These are phyloP conservation scores for Lepiota subincarnata DNA, from an alignment of 768 basidiomycete genomes.

Conservation along the genomic window DNA sequence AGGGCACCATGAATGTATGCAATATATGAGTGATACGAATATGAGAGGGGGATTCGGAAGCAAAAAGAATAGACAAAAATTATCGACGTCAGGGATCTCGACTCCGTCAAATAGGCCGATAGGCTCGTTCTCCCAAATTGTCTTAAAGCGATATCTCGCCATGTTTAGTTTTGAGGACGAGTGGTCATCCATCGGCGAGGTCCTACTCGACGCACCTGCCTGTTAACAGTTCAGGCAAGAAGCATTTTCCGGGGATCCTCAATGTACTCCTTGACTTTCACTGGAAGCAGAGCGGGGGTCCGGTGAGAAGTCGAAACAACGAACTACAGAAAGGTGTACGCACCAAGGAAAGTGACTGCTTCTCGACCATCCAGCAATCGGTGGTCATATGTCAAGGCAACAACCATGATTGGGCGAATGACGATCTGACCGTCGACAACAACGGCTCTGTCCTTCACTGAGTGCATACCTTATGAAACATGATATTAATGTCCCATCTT, in stretches of 20 bases:
- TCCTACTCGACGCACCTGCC: background rate
- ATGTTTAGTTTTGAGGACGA: no score
- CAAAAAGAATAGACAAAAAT: background rate
- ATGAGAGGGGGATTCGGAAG: background rate
- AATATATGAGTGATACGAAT: slow-evolving; percentile 4
- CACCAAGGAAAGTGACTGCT: slow-evolving; percentile 96
- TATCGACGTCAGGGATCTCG: background rate
- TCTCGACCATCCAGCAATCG: slow-evolving; percentile 93
- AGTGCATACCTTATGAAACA: slow-evolving; percentile 70
- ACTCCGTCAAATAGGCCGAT: background rate
- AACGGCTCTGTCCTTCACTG: slow-evolving; percentile 87
- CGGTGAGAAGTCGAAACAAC: background rate
- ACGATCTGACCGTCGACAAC: slow-evolving; percentile 95
- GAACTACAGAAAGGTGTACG: slow-evolving; percentile 25
- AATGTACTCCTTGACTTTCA: slow-evolving; percentile 89
- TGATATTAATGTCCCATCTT: background rate
- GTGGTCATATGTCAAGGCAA: slow-evolving; percentile 94
- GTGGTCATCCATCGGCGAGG: background rate
- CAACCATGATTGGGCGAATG: slow-evolving; percentile 94
- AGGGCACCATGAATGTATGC: background rate
- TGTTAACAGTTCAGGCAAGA: slow-evolving; percentile 33
- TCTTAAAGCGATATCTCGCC: no score
- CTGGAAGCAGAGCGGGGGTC: slow-evolving; percentile 31
- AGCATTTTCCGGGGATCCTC: slow-evolving; percentile 95
- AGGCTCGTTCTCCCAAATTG: no score